phyloP scores from a whole-genome alignment of 805 yeast genomes.

The Candida ipomoeae region DNA sequence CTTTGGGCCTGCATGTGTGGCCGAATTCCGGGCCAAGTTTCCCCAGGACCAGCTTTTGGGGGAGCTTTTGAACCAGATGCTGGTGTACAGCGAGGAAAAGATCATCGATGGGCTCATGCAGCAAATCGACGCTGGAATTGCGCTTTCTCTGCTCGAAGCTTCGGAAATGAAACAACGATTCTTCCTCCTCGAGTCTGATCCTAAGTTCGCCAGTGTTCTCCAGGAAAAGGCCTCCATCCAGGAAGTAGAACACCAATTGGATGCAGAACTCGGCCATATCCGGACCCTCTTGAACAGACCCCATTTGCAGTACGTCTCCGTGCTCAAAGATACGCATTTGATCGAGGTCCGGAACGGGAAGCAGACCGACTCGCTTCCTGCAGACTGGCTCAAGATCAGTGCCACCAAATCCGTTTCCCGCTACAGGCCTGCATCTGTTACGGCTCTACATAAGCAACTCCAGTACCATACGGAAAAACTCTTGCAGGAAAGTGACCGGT shows the following conservation, averaged over 20 bases:
- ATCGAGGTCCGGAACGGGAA: constrained; percentile 67
- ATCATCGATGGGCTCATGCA: constrained; percentile 33
- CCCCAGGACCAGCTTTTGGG: constrained; percentile 30
- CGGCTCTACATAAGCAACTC: constrained; percentile 47
- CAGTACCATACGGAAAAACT: constrained; percentile 60
- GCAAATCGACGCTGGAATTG: constrained; percentile 51
- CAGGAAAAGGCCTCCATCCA: constrained; percentile 36
- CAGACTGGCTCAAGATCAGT: constrained; percentile 72
- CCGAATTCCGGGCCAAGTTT: constrained; percentile 21
- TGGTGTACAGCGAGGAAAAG: constrained; percentile 26
- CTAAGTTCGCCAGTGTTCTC: constrained; percentile 37
- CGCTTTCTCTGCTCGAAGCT: constrained; percentile 45
- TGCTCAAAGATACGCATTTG: constrained; percentile 63
- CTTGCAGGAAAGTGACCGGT: constrained; percentile 41
- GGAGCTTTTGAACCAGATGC: constrained; percentile 35
- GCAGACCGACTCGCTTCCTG: constrained; percentile 56
- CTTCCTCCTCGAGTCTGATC: constrained; percentile 33
- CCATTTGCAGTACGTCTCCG: constrained; percentile 49
- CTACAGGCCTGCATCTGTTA: constrained; percentile 61
- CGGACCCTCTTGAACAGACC: constrained; percentile 51
- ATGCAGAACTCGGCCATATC: constrained; percentile 49
- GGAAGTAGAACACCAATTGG: constrained; percentile 43
- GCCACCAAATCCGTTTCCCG: constrained; percentile 67
- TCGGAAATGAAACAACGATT: constrained; percentile 44
- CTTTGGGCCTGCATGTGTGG: constrained; percentile 11